phyloP scores from a whole-genome alignment of 805 yeast species.

The Suhomyces sp. region DNA sequence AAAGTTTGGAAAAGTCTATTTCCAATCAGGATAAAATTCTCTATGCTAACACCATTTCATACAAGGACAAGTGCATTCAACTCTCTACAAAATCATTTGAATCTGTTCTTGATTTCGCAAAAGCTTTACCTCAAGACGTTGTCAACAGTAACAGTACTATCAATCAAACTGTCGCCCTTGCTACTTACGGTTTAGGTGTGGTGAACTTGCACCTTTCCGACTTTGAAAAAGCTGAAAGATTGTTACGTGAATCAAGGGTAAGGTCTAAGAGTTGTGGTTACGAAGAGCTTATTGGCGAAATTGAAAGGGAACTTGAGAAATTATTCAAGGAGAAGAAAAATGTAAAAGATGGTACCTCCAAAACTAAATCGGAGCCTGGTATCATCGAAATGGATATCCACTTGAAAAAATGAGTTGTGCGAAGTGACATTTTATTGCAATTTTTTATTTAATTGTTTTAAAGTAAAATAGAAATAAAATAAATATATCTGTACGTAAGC shows the following conservation, averaged over 20 bases:
- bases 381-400: constrained; percentile 29
- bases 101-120: constrained; percentile 34
- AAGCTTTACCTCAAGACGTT: constrained; percentile 27
- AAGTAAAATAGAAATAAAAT: neutral
- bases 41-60: constrained; percentile 17
- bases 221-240: constrained; percentile 55
- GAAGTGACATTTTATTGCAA: neutral
- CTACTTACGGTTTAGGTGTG: constrained; percentile 86
- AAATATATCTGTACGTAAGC: too few relatives aligned
- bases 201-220: constrained; percentile 61
- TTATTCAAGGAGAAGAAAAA: constrained; percentile 38
- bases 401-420: constrained; percentile 12
- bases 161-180: constrained; percentile 70
- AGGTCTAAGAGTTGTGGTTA: constrained; percentile 69
- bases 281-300: constrained; percentile 58
- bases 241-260: constrained; percentile 65
- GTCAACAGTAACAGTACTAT: constrained; percentile 27
- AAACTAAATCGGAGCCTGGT: constrained; percentile 7
- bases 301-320: constrained; percentile 65
- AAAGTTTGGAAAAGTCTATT: constrained; percentile 3
- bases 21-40: constrained; percentile 28
- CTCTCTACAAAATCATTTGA: constrained; percentile 35
- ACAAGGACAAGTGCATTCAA: constrained; percentile 25
- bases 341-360: constrained; percentile 8
- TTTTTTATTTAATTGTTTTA: constrained; percentile 1